Percentiles rank a stretch among this genome's conserved stretches.
Conservation (phyloP, 768 basidiomycete species). For the Hortiboletus campestris region DNA sequence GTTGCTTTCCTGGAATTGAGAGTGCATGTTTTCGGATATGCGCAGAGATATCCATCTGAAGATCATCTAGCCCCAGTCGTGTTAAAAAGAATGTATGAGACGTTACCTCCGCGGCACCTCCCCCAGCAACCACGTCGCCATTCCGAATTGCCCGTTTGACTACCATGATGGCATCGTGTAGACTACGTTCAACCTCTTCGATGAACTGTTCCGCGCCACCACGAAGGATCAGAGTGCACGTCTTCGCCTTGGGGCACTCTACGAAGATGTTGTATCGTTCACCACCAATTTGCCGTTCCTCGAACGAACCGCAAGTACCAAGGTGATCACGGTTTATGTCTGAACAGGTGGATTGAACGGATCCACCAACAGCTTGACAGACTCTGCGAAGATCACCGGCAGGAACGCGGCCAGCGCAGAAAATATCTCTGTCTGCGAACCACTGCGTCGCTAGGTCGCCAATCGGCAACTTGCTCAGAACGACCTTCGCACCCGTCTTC, state of each 20-base stretch:
- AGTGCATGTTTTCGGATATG: constrained; percentile 88
- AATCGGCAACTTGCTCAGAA: constrained; percentile 96
- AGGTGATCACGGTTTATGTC: constrained; percentile 90
- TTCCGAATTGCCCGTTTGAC: constrained; percentile 96
- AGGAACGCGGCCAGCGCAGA: constrained; percentile 95
- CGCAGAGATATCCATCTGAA: constrained; percentile 97
- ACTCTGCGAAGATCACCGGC: constrained; percentile 90
- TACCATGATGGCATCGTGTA: constrained; percentile 99
- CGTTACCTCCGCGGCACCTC: constrained; percentile 91
- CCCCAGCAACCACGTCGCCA: constrained; percentile 95
- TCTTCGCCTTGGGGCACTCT: constrained; percentile 90
- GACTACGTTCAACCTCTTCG: constrained; percentile 93
- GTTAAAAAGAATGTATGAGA: neutral
- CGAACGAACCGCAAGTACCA: constrained; percentile 89
- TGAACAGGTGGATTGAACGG: constrained; percentile 92
- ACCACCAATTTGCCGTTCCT: constrained; percentile 94
- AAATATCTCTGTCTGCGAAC: constrained; percentile 98
- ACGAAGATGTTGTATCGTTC: constrained; percentile 96
- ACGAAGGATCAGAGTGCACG: constrained; percentile 89
- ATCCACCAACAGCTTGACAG: constrained; percentile 93
- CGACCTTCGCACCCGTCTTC: constrained; percentile 94
- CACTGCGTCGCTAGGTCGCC: constrained; percentile 98
- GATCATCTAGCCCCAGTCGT: neutral
- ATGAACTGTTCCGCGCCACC: constrained; percentile 99
- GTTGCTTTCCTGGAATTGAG: constrained; percentile 92